These are phyloP conservation scores for Fusarium decemcellulare DNA, from an alignment of 2,329 filamentous ascomycete genomes.

Conservation along the genomic window DNA sequence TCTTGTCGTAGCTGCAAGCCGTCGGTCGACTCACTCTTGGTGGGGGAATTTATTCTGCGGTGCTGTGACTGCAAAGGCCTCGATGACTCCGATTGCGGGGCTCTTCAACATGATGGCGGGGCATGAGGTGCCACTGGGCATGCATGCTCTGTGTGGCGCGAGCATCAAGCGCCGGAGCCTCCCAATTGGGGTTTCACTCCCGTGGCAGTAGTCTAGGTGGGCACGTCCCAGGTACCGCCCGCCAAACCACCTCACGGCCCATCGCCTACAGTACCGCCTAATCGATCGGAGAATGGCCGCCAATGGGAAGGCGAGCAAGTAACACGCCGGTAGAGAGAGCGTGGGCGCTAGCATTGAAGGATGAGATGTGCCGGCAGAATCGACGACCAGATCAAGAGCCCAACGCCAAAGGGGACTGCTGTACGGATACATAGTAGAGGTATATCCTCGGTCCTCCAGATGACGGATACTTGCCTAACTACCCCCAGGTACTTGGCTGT, in stretches of 20 bases:
- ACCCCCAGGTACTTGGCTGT: too few species aligned
- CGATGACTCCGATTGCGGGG: conserved; percentile 47
- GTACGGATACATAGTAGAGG: too few species aligned
- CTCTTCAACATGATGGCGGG: conserved; percentile 44
- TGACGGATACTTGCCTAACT: too few species aligned
- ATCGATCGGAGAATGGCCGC: conserved; percentile 24
- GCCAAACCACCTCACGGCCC: conserved; percentile 24
- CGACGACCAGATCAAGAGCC: too few species aligned
- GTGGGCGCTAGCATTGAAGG: neutral
- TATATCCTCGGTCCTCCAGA: too few species aligned
- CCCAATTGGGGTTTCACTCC: conserved; percentile 31
- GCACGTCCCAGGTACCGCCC: conserved; percentile 28
- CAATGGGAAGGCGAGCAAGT: conserved; percentile 37
- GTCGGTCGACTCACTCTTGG: conserved; percentile 23
- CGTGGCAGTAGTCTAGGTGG: neutral
- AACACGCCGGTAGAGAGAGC: conserved; percentile 33
- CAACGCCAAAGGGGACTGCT: too few species aligned
- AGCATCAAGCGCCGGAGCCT: conserved; percentile 15
- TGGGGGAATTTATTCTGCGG: conserved; percentile 42
- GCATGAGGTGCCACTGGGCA: conserved; percentile 11
- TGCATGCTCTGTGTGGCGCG: conserved; percentile 27
- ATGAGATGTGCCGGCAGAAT: too few species aligned
- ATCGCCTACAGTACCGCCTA: neutral
- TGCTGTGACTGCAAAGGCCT: conserved; percentile 20
- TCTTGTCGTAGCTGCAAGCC: conserved; percentile 5